Percentiles rank a stretch among this genome's conserved stretches.
phyloP scores from a whole-genome alignment of 139 green algal species.

The Micractinium sp. region DNA sequence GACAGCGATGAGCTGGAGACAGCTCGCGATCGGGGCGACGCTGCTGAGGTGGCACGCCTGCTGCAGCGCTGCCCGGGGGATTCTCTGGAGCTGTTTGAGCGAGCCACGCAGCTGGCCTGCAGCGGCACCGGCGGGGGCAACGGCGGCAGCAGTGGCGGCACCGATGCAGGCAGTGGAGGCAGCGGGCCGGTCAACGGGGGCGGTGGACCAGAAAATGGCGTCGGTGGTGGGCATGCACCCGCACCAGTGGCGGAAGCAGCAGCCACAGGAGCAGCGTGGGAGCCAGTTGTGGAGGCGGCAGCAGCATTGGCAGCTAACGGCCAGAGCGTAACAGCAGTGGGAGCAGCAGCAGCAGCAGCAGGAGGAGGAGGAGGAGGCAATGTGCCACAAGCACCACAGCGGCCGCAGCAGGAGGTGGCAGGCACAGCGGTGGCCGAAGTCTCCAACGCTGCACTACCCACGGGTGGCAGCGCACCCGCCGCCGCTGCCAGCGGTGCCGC shows the following conservation, averaged over 20 bases:
- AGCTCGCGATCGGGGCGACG: neutral
- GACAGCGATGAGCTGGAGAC: slow-evolving; percentile 4
- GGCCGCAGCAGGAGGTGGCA: neutral
- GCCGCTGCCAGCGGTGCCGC: neutral
- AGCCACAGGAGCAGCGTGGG: neutral
- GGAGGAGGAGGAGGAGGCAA: neutral
- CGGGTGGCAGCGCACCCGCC: neutral
- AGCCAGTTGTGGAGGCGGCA: neutral
- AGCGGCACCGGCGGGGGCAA: neutral
- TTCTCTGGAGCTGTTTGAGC: slow-evolving; percentile 42
- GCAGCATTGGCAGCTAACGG: neutral
- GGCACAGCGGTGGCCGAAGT: neutral
- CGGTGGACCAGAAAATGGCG: neutral
- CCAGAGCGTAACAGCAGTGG: neutral
- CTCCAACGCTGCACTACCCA: neutral
- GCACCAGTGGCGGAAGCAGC: neutral
- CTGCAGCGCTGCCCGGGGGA: neutral
- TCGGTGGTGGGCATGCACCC: neutral
- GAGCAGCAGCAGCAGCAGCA: neutral
- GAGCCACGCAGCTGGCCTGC: slow-evolving; percentile 28
- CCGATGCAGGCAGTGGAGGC: neutral
- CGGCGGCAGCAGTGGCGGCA: neutral
- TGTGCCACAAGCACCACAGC: neutral
- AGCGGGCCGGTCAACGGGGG: neutral
- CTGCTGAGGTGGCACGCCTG: neutral